Percentiles rank a stretch among this genome's conserved stretches.
phyloP scores from a whole-genome alignment of 306 rosid genomes.

The Acmispon strigosus region DNA sequence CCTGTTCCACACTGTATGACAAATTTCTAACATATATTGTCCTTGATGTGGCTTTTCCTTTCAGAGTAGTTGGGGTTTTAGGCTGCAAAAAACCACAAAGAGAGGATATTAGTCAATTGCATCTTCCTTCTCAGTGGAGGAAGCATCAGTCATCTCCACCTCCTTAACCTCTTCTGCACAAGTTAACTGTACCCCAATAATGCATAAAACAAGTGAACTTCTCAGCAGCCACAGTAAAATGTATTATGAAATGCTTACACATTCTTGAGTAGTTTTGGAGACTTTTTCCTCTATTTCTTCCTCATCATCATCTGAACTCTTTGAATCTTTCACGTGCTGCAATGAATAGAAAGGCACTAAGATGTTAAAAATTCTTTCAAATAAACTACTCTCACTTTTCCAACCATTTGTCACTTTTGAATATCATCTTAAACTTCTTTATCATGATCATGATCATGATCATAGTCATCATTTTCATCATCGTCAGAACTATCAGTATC shows the following conservation, averaged over 20 bases:
- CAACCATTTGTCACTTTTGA: neutral
- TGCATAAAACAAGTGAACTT: neutral
- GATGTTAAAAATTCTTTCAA: neutral
- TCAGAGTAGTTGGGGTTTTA: slow-evolving; percentile 34
- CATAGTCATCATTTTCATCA: too few relatives aligned
- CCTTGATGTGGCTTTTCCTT: slow-evolving; percentile 33
- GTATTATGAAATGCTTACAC: slow-evolving; percentile 19
- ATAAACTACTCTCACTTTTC: slow-evolving; percentile 9
- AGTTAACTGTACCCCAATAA: neutral
- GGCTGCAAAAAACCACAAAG: slow-evolving; percentile 39
- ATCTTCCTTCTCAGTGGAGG: slow-evolving; percentile 24
- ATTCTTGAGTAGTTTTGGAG: slow-evolving; percentile 26
- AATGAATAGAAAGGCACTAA: neutral
- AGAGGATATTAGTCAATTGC: slow-evolving; percentile 19
- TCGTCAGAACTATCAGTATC: slow-evolving; percentile 15
- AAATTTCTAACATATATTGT: slow-evolving; percentile 60
- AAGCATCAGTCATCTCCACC: slow-evolving; percentile 48
- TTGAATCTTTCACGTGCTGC: slow-evolving; percentile 9
- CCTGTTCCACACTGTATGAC: slow-evolving; percentile 35
- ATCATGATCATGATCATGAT: neutral
- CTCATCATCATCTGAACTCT: neutral
- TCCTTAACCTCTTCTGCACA: slow-evolving; percentile 27
- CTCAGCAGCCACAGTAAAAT: neutral
- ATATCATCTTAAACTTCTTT: neutral
- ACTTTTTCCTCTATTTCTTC: slow-evolving; percentile 17